Evolutionary conservation across 306 rosid genomes (phyloP), one percentile per base, ranked within the genome.

Genomic region (Oxytropis ochrocephala): DNA sequence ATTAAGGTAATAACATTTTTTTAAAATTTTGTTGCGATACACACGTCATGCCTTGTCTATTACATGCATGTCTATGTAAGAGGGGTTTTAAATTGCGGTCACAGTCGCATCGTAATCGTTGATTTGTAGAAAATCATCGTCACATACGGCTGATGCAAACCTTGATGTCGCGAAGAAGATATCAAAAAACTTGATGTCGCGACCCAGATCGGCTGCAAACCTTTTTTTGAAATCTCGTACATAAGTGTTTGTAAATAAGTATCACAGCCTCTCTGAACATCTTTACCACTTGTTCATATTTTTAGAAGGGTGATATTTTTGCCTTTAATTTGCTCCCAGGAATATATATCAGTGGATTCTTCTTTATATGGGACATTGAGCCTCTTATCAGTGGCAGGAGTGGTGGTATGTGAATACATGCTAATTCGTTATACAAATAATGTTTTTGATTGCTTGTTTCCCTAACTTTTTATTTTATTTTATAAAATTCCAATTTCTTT

Each of bases 371-470:
- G 47, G 33, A 65, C 44, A 62, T 68, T 89, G 75, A 80, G 97
- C 81, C 74, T 85, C 68, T 8, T 87, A 7, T 21, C 98, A 0
- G 78, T 86, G 70, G 86, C 78, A 50, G 98, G 98, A 74, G 98
- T 93, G 30, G 91, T 90, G 96, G 98, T 93, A 85, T 66, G 97
- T 71, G 61, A 46, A 59, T 51, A 56, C 54, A 48, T 54, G 19
- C 43, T 59, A 64, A 14, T n/a, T 42, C 17, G n/a, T 14, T 42
- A 43, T 29, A 44, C 29, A 62, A 21, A 50, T 64, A 50, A 52
- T 17, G n/a, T 47, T 71, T 47, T 29, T 53, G 16, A 65, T 52
- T 44, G 35, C 42, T 57, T 49, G 56, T 64, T 76, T 75, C 64
- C 50, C 58, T 17, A 64, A 27, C 39, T 59, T 21, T 21, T 21